Base-by-base conservation (phyloP, 2,329 filamentous ascomycete species). In the Hypoxylon sp. region DNA sequence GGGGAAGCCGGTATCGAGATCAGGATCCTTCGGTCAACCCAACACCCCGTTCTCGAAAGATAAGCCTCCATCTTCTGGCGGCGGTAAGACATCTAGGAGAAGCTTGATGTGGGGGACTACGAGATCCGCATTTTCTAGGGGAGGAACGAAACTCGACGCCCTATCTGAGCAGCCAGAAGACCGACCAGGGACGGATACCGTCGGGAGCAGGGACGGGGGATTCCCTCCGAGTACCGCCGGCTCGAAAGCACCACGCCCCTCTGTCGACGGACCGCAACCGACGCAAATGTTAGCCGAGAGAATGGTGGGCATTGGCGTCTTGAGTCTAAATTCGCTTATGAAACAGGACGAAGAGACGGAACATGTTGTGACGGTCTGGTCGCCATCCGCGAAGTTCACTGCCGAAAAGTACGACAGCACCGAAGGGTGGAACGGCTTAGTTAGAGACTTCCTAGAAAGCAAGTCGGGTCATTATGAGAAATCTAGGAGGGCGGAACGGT, bases 311-410 rank as follows among this genome's bases (percentile, higher is more conserved):
- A 86, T 96, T 28, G 94, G 93, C 3, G 86, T 94, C 4, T 77
- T 97, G 46, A 91, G 91, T 71, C 83, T 98, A 49, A 94, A 93
- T 72, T 82, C 88, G 1, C 82, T 96, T 57, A 87, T 96, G 81
- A 91, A 90, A 75, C 87, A 91, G 67, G 83, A 86, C 5, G 89
- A 90, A 56, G 91, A 95, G 74, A 81, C 88, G 4, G 93, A 97
- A 75, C 91, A 93, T 65, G 86, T 92, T 1, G 83, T 97, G 60
- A 90, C 86, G 36, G 87, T 97, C 41, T 97, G 93, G 93, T 86
- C 91, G 0, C 88, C 91, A 0, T 82, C 85, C 2, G 76, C 86
- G 25, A 84, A 81, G 36, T 82, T 83, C 17, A 80, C 81, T 4
- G 82, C 87, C 13, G 88, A 92, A 51, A 86, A 84, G 52, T 85